These are phyloP conservation scores for Solanum lycopersicoides DNA, from an alignment of 257 asterid species.

Conservation along the genomic window DNA sequence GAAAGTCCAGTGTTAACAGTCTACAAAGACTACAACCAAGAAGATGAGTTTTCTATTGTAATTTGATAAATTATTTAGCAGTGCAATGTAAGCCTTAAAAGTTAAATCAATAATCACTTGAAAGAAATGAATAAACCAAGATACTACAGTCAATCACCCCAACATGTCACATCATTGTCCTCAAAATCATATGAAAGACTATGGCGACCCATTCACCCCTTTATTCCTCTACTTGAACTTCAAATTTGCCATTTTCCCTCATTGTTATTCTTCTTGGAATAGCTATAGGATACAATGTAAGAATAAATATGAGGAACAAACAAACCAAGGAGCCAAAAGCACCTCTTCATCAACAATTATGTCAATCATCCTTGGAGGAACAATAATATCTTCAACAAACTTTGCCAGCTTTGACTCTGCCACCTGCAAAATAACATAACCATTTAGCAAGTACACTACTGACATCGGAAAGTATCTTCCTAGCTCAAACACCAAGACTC, in stretches of 20 bases:
- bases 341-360: conserved; percentile 97
- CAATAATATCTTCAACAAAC: conserved; percentile 94
- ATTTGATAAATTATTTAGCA: not conserved
- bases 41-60: not conserved
- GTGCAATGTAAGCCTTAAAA: not conserved
- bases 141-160: not conserved
- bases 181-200: not conserved
- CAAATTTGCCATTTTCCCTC: not conserved
- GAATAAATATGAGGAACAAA: not conserved
- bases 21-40: not conserved
- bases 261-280: not conserved
- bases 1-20: not conserved
- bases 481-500: not conserved
- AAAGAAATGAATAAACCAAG: not conserved
- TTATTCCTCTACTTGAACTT: not conserved
- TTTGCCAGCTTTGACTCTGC: conserved; percentile 93
- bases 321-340: conserved; percentile 8
- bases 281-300: not conserved
- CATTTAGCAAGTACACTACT: not conserved
- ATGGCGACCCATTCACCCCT: not conserved
- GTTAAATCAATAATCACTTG: not conserved
- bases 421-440: conserved; percentile 40
- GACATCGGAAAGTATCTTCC: not conserved
- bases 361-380: conserved; percentile 97
- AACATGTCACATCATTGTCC: not conserved